Base-by-base conservation (phyloP, 148 eudicot species). In the Spergularia bocconei region DNA sequence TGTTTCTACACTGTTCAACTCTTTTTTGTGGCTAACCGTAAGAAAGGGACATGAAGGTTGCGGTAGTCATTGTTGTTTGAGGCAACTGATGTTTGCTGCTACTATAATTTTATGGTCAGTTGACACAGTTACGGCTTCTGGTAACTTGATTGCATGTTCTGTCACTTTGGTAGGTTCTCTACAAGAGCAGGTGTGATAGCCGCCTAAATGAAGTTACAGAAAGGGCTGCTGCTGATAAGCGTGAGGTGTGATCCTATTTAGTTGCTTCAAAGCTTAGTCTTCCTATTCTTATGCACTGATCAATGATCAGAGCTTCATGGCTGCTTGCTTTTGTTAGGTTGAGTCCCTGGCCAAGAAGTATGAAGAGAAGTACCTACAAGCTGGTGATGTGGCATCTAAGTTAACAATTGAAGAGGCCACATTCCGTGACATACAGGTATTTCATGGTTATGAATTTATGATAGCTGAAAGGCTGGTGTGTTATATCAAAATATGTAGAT, bases 131-230 rank as follows among this genome's bases (percentile, higher is more conserved):
- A 50, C 62, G n/a, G 36, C 57, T 71, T n/a, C 56, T 57, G 68
- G 56, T 69, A 25, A 64, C 39, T 63, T 70, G 48, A 80, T 57
- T 13, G 67, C 41, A 36, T 72, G 39, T 65, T 63, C 36, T 64
- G 39, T 21, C 69, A 16, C 25, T 79, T 79, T 79, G 73, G 44
- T 79, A 95, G 99, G 86, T 92, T 79, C 90, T 95, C 65, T 95
- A 95, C 89, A 95, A 92, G 87, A 95, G 99, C 75, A 88, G 97
- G 85, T 95, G 99, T 74, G 99, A 95, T 77, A 92, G 82, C 82
- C 83, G 94, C 73, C 82, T 87, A 65, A 95, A 92, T 80, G 99
- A 95, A 89, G 87, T 95, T 65, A 84, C 86, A 64, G 92, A 88
- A 83, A 90, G 90, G 82, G 91, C 89, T 75, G 85, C 87, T 67